A percentile compares a stretch with the other conserved stretches of the same genome.
Evolutionary conservation across 2,329 filamentous ascomycete genomes (phyloP).

Genomic region (Teratosphaeriaceae sp.): DNA sequence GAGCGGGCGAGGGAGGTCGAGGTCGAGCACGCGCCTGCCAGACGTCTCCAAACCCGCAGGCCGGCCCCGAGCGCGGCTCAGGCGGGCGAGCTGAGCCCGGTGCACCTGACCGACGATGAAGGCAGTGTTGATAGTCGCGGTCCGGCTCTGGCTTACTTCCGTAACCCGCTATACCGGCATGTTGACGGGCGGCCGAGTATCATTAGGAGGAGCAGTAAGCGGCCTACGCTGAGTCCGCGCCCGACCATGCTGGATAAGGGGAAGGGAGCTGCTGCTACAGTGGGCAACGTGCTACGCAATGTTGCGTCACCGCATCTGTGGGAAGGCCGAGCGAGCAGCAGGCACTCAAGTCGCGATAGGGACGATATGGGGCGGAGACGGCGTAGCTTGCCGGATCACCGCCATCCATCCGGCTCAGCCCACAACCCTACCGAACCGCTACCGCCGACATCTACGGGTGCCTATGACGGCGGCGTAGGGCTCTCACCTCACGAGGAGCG

Average conservation of each 20-base stretch:
- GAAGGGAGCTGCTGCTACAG: constrained; percentile 29
- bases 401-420: constrained; percentile 11
- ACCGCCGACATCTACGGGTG: neutral
- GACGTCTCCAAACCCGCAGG: constrained; percentile 11
- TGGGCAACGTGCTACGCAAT: constrained; percentile 30
- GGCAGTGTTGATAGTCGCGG: constrained; percentile 35
- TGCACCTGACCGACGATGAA: constrained; percentile 2
- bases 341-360: constrained; percentile 19
- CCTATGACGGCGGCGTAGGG: constrained; percentile 2
- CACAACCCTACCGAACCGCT: constrained; percentile 15
- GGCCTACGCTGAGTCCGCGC: constrained; percentile 26
- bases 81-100: neutral
- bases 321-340: constrained; percentile 23
- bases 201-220: constrained; percentile 33
- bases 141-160: constrained; percentile 42
- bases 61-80: constrained; percentile 25
- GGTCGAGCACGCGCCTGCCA: constrained; percentile 18
- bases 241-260: constrained; percentile 28
- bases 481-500: constrained; percentile 6
- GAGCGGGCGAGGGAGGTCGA: constrained; percentile 20
- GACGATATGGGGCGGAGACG: constrained; percentile 16
- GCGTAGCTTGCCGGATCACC: constrained; percentile 18
- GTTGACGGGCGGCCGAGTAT: constrained; percentile 37
- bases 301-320: constrained; percentile 31
- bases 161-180: constrained; percentile 44